phyloP scores from a whole-genome alignment of 495 filamentous ascomycete genomes.

The Ascobolus immersus region DNA sequence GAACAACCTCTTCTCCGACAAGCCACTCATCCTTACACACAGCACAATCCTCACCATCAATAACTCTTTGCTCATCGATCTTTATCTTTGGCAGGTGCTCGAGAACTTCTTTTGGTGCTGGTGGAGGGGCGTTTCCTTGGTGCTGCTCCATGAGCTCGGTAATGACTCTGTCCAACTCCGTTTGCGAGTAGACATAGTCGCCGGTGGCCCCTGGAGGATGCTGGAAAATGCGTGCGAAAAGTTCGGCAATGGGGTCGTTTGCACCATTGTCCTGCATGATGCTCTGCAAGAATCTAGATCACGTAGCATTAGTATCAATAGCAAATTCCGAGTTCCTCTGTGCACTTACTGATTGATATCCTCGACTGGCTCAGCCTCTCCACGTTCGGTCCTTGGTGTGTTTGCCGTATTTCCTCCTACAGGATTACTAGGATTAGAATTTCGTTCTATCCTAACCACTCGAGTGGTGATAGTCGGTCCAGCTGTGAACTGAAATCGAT shows the following conservation, averaged over 20 bases:
- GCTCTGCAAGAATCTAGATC: too few relatives aligned
- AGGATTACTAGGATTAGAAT: too few relatives aligned
- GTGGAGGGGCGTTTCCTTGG: constrained; percentile 51
- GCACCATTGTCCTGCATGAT: too few relatives aligned
- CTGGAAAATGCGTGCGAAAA: constrained; percentile 8
- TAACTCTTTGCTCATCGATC: constrained; percentile 12
- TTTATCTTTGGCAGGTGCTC: constrained; percentile 27
- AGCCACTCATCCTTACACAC: constrained; percentile 81
- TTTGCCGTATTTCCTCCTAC: too few relatives aligned
- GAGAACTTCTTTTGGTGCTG: constrained; percentile 52
- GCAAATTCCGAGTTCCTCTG: too few relatives aligned
- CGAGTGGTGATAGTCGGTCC: too few relatives aligned
- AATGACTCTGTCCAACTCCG: constrained; percentile 71
- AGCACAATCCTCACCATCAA: constrained; percentile 44
- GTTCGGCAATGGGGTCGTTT: constrained; percentile 4
- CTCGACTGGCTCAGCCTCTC: too few relatives aligned
- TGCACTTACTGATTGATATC: too few relatives aligned
- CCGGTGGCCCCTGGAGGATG: constrained; percentile 19
- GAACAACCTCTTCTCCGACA: constrained; percentile 45
- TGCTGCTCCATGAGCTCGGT: constrained; percentile 67
- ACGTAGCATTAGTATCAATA: too few relatives aligned
- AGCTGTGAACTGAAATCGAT: too few relatives aligned
- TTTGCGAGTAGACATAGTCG: constrained; percentile 79
- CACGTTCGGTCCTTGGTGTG: too few relatives aligned
- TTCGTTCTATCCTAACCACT: too few relatives aligned